A percentile compares a stretch with the other conserved stretches of the same genome.
Conservation (phyloP, 164 flowering plant genomes). For the Litsea cubeba region DNA sequence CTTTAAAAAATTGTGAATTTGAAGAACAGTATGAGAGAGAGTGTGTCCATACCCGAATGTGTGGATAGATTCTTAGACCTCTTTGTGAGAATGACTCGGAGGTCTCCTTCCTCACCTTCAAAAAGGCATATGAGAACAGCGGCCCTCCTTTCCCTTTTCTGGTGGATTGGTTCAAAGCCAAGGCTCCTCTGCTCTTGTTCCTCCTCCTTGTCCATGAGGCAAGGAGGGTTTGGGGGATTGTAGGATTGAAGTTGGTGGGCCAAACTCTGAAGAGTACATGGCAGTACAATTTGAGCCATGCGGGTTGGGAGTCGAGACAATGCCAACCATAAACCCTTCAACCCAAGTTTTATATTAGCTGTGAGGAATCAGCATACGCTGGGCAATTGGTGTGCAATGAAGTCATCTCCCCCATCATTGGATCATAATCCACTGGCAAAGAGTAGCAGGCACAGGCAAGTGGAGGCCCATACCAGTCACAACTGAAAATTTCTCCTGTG, state of each 20-base stretch:
- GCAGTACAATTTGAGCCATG: not conserved
- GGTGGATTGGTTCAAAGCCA: not conserved
- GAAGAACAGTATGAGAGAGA: too few species aligned
- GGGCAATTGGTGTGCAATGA: too few species aligned
- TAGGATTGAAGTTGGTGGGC: slow-evolving; percentile 14
- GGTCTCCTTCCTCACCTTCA: slow-evolving; percentile 25
- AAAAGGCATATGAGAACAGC: slow-evolving; percentile 42
- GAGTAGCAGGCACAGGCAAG: too few species aligned
- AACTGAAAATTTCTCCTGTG: too few species aligned
- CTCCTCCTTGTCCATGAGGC: not conserved
- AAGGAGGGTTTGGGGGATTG: slow-evolving; percentile 2
- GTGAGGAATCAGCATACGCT: too few species aligned
- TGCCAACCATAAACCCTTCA: not conserved
- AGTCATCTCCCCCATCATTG: too few species aligned
- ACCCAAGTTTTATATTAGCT: too few species aligned
- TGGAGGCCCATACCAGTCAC: too few species aligned
- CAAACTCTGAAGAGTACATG: slow-evolving; percentile 10
- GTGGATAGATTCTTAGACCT: slow-evolving; percentile 31
- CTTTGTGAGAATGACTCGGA: slow-evolving; percentile 40
- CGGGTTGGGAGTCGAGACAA: not conserved
- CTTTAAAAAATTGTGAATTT: too few species aligned
- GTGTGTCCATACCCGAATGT: slow-evolving; percentile 25
- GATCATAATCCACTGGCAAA: too few species aligned
- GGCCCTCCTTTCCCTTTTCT: slow-evolving; percentile 17
- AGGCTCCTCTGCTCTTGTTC: not conserved